These are phyloP conservation scores for Osmanthus fragrans DNA, from an alignment of 257 asterid species.

Conservation along the genomic window DNA sequence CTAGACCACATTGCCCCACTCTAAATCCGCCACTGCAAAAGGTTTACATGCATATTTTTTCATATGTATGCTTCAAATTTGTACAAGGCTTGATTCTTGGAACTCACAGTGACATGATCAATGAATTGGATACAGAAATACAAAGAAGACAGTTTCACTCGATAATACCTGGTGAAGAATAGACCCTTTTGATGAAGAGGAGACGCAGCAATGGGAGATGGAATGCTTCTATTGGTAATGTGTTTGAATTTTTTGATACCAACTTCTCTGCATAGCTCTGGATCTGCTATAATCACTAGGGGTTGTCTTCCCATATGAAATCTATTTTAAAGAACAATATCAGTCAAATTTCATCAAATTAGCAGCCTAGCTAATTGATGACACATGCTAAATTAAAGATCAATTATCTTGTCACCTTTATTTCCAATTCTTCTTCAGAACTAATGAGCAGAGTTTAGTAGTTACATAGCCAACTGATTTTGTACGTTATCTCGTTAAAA, in stretches of 20 bases:
- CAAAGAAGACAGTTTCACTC: no score
- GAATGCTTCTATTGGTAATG: slow-evolving; percentile 84
- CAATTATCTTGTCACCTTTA: no score
- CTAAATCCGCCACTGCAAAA: no score
- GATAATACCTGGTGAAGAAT: slow-evolving; percentile 71
- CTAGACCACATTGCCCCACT: no score
- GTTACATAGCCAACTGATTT: not conserved
- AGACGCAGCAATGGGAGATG: slow-evolving; percentile 85
- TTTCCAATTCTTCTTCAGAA: not conserved
- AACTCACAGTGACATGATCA: no score
- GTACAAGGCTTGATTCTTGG: no score
- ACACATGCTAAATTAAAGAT: no score
- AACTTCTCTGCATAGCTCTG: slow-evolving; percentile 89
- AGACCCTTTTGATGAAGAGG: slow-evolving; percentile 98
- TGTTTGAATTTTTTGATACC: slow-evolving; percentile 82
- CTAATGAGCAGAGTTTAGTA: not conserved
- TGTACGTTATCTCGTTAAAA: not conserved
- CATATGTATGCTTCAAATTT: no score
- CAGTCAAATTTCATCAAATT: not conserved
- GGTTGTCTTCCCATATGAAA: slow-evolving; percentile 99
- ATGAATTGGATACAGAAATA: no score
- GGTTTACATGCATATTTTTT: no score
- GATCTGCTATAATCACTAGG: slow-evolving; percentile 77
- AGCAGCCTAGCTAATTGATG: not conserved
- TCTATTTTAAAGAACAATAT: slow-evolving; percentile 33